phyloP scores from a whole-genome alignment of 768 basidiomycete species.

The Termitomyces sp. region DNA sequence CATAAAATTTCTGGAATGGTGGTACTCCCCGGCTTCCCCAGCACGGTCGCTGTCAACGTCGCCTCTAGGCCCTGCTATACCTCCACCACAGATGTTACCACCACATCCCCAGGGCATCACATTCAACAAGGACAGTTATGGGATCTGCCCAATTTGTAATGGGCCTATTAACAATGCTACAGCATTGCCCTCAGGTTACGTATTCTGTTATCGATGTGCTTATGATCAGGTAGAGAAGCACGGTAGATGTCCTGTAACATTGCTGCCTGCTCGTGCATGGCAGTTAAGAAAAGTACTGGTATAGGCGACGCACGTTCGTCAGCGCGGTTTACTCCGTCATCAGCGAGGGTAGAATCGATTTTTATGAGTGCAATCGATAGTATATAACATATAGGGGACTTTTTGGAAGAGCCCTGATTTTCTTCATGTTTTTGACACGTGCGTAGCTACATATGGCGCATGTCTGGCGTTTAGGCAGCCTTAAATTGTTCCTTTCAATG shows the following conservation, averaged over 20 bases:
- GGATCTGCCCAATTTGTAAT: conserved; percentile 81
- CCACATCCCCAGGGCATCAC: conserved; percentile 70
- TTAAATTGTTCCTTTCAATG: conserved; percentile 8
- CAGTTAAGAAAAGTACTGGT: conserved; percentile 85
- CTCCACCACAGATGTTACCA: conserved; percentile 70
- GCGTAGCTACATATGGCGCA: conserved; percentile 15
- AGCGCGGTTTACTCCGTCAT: conserved; percentile 1
- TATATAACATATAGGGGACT: not conserved
- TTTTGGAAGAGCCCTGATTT: not conserved
- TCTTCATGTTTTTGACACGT: conserved; percentile 20
- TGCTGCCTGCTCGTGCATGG: conserved; percentile 70
- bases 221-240: conserved; percentile 76
- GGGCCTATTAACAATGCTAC: conserved; percentile 78
- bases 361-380: conserved; percentile 6
- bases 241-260: conserved; percentile 83
- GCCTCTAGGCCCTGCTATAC: conserved; percentile 62
- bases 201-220: conserved; percentile 91
- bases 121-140: conserved; percentile 63
- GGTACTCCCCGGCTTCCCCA: conserved; percentile 93
- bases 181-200: conserved; percentile 87
- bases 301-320: conserved; percentile 55
- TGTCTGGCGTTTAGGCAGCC: not conserved
- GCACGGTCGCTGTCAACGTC: conserved; percentile 66
- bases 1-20: conserved; percentile 97
- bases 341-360: conserved; percentile 17